Evolutionary conservation across 208 protist genomes (phyloP).

Genomic region (Wallacemonas rigidus): DNA sequence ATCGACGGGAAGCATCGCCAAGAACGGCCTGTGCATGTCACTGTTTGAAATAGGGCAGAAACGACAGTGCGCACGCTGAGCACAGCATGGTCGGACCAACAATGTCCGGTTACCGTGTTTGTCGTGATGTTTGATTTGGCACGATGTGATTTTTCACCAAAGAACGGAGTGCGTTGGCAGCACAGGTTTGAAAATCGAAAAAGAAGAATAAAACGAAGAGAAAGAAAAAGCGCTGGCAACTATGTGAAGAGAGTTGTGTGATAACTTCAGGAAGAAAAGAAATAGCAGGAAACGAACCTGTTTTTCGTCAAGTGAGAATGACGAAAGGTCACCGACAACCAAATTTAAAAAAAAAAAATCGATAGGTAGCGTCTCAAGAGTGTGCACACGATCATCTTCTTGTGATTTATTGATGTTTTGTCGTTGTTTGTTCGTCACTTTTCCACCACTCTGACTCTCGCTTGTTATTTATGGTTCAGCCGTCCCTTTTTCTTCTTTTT

Average conservation of each 20-base stretch:
- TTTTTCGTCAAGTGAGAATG: neutral
- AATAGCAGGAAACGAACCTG: neutral
- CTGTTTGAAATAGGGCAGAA: no score
- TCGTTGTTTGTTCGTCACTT: neutral
- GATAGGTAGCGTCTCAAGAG: neutral
- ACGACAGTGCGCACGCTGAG: no score
- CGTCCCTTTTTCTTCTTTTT: constrained; percentile 21
- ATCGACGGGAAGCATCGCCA: no score
- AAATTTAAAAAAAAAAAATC: constrained; percentile 11
- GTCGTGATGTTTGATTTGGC: no score
- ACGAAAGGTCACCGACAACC: neutral
- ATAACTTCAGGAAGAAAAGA: constrained; percentile 33
- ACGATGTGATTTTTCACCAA: neutral
- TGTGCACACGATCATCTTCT: neutral
- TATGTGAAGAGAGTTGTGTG: neutral
- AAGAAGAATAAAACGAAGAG: constrained; percentile 19
- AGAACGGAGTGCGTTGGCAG: neutral
- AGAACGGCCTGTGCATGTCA: no score
- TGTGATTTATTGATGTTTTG: neutral
- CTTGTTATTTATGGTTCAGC: constrained; percentile 1
- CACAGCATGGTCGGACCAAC: no score
- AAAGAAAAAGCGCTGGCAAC: constrained; percentile 1
- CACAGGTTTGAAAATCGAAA: neutral
- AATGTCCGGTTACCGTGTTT: no score
- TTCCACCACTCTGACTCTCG: no score